phyloP scores from a whole-genome alignment of 2,329 filamentous ascomycete species.

The Paecilomyces dactylethromorphus region DNA sequence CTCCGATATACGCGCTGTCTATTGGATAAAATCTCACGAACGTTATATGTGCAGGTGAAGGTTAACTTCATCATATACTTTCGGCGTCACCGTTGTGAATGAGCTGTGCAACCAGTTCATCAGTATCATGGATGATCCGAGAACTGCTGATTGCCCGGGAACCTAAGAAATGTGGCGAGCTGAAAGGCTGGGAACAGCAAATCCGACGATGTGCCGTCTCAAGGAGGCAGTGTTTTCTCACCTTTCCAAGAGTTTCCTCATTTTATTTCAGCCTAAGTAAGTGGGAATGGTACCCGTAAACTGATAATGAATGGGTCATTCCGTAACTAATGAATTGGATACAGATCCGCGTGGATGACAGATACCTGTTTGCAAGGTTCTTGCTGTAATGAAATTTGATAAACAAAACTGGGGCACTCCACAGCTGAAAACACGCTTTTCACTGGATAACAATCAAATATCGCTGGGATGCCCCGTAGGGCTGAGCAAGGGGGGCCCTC shows the following conservation, averaged over 20 bases:
- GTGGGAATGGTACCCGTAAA: background rate
- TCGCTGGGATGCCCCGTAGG: background rate
- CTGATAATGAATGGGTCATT: background rate
- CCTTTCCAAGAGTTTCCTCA: background rate
- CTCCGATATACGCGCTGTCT: background rate
- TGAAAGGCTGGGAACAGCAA: background rate
- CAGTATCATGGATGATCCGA: background rate
- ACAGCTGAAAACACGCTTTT: background rate
- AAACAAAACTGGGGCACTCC: background rate
- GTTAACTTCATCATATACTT: background rate
- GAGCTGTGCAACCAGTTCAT: background rate
- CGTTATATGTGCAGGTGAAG: background rate
- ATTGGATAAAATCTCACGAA: background rate
- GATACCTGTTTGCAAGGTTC: background rate
- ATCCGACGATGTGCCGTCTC: background rate
- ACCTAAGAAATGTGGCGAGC: background rate
- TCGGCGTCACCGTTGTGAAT: background rate
- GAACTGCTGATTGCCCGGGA: background rate
- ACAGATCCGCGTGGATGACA: background rate
- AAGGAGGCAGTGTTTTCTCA: background rate
- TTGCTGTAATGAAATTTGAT: background rate
- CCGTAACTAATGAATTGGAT: background rate
- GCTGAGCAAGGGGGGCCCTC: background rate
- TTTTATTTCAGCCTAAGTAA: background rate
- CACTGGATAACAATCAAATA: background rate